A percentile compares a stretch with the other conserved stretches of the same genome.
phyloP scores from a whole-genome alignment of 176 grass and related monocot species.

The Chloris gayana region DNA sequence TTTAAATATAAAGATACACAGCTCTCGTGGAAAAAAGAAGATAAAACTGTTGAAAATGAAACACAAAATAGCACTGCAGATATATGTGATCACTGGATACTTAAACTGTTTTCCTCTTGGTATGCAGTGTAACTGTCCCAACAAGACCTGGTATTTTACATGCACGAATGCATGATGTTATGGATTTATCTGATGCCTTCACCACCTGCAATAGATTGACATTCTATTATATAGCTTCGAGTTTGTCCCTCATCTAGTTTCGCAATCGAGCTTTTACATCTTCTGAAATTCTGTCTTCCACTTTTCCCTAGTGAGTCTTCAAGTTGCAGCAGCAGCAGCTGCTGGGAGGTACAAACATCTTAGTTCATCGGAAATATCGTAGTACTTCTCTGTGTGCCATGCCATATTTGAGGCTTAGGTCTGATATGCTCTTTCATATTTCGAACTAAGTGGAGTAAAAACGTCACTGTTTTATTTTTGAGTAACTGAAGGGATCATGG shows the following conservation, averaged over 20 bases:
- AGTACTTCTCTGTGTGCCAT: background rate
- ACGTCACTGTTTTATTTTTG: background rate
- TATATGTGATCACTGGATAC: background rate
- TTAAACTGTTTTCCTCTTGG: background rate
- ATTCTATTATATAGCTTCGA: background rate
- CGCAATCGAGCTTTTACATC: background rate
- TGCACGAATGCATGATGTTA: background rate
- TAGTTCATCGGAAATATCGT: background rate
- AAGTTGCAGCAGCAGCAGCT: background rate
- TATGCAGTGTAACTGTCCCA: background rate
- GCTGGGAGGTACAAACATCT: background rate
- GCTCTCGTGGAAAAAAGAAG: too few relatives aligned
- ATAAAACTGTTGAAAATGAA: background rate
- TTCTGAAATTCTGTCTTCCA: background rate
- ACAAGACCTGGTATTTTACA: background rate
- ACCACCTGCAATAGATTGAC: background rate
- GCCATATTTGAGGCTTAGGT: background rate
- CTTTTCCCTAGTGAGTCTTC: background rate
- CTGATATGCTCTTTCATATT: background rate
- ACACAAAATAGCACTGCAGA: background rate
- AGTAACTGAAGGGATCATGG: background rate
- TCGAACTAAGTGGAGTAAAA: background rate
- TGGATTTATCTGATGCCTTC: background rate
- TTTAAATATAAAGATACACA: too few relatives aligned
- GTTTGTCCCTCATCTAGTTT: background rate